A percentile compares a stretch with the other conserved stretches of the same genome.
Conservation (phyloP, 208 protist species). For the Acanthamoeba triangularis region DNA sequence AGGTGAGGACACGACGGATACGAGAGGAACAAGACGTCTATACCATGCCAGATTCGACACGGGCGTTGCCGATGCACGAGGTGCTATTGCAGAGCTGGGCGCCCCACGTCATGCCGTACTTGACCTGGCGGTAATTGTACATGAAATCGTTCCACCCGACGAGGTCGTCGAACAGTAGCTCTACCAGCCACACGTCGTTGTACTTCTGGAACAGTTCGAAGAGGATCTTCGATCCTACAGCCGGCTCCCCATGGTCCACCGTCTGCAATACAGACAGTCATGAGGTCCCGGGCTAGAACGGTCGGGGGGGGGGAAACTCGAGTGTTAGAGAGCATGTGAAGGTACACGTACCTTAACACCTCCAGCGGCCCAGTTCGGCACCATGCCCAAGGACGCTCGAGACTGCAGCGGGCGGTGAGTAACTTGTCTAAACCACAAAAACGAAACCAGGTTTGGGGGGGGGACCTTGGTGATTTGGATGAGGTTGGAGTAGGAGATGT, state of each 20-base stretch:
- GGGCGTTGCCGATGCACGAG: not conserved
- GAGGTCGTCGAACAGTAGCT: slow-evolving; percentile 16
- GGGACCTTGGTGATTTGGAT: slow-evolving; percentile 48
- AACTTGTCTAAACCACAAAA: not conserved
- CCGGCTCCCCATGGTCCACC: not conserved
- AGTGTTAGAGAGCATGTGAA: no score
- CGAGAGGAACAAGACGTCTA: not conserved
- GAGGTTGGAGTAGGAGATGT: slow-evolving; percentile 62
- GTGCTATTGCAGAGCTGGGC: not conserved
- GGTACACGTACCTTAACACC: not conserved
- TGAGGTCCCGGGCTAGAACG: no score
- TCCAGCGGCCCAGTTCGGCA: slow-evolving; percentile 29
- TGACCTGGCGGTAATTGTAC: not conserved
- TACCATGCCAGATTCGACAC: not conserved
- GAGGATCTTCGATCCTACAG: not conserved
- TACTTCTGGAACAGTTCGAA: slow-evolving; percentile 12
- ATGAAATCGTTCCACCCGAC: slow-evolving; percentile 8
- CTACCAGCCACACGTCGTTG: not conserved
- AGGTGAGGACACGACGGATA: not conserved
- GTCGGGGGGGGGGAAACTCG: no score
- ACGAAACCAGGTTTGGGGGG: not conserved
- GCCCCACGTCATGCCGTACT: not conserved
- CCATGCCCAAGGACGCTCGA: not conserved
- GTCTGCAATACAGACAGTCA: no score
- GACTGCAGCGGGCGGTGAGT: not conserved